A percentile compares a stretch with the other conserved stretches of the same genome.
phyloP scores from a whole-genome alignment of 345 rosid species.

The Adansonia digitata region DNA sequence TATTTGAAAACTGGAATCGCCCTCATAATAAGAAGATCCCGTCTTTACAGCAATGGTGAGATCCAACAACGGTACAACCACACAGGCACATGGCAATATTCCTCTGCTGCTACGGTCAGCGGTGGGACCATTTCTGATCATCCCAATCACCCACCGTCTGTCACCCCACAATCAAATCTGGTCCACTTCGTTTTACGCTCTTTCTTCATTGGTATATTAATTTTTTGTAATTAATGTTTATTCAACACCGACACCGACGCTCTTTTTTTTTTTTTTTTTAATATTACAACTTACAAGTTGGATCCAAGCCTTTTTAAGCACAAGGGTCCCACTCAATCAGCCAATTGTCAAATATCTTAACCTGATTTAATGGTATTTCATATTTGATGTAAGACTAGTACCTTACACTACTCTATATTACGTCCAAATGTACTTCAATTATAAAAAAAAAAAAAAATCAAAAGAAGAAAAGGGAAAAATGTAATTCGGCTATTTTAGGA shows the following conservation, averaged over 20 bases:
- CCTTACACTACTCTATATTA: neutral
- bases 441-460: neutral
- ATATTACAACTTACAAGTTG: neutral
- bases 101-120: no score
- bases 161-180: neutral
- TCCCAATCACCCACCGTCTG: neutral
- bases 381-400: neutral
- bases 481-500: no score
- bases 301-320: neutral
- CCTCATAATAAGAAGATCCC: no score
- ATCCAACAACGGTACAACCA: no score
- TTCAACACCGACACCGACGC: neutral
- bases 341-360: neutral
- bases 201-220: no score
- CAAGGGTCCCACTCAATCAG: neutral
- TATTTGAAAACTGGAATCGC: no score
- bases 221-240: neutral
- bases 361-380: neutral
- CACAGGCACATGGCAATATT: no score
- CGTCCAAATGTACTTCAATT: neutral
- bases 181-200: neutral
- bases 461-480: no score
- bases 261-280: accelerated
- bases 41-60: no score
- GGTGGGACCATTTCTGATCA: no score